phyloP scores from a whole-genome alignment of 345 rosid genomes.

The Syzygium aqueum region DNA sequence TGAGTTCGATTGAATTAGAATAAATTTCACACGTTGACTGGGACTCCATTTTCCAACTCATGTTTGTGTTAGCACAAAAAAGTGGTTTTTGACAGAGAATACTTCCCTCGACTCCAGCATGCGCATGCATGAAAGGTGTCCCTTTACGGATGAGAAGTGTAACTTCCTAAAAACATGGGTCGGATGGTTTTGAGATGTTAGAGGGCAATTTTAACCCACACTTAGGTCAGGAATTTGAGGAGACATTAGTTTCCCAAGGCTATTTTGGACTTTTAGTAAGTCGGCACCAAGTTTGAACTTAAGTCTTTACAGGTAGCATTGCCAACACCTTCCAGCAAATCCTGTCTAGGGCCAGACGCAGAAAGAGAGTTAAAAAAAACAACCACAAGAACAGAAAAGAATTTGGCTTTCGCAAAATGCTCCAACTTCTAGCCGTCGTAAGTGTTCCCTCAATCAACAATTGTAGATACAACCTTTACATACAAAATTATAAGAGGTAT shows the following conservation, averaged over 20 bases:
- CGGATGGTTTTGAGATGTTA: neutral
- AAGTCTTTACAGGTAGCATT: neutral
- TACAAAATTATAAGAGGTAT: slow-evolving; percentile 29
- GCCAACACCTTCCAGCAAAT: neutral
- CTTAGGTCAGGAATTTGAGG: neutral
- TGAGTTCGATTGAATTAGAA: neutral
- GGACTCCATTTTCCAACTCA: neutral
- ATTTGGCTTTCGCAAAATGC: neutral
- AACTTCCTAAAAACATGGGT: neutral
- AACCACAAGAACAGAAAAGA: neutral
- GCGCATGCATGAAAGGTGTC: neutral
- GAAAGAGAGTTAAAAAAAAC: neutral
- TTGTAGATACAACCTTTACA: slow-evolving; percentile 20
- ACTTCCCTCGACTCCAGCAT: neutral
- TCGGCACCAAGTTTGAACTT: neutral
- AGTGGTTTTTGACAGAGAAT: neutral
- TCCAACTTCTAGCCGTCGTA: neutral
- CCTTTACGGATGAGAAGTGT: neutral
- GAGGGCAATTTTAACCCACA: neutral
- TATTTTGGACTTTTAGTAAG: neutral
- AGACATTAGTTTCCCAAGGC: neutral
- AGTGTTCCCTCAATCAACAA: neutral
- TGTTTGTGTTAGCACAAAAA: neutral
- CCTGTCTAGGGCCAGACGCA: neutral
- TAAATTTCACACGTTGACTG: neutral